Percentiles rank a stretch among this genome's conserved stretches.
phyloP scores from a whole-genome alignment of 768 basidiomycete species.

The Punctularia strigosozonata region DNA sequence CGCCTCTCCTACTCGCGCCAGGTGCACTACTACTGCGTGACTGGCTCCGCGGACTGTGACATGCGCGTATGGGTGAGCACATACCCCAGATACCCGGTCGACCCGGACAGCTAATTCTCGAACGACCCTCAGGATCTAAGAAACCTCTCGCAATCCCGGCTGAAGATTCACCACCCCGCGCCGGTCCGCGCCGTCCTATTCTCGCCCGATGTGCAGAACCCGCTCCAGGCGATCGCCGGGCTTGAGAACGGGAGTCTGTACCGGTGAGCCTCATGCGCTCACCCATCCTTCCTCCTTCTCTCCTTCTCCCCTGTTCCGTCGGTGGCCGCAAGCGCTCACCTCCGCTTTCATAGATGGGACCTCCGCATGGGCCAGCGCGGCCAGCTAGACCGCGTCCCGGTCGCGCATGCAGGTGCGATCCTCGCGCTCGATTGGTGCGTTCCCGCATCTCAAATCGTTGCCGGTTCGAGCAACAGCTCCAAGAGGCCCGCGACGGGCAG shows the following conservation, averaged over 20 bases:
- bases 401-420: slow-evolving; percentile 65
- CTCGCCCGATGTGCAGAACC: slow-evolving; percentile 52
- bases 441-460: slow-evolving; percentile 16
- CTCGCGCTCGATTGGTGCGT: slow-evolving; percentile 65
- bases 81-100: not conserved
- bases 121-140: slow-evolving; percentile 47
- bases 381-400: slow-evolving; percentile 55
- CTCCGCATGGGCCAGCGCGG: slow-evolving; percentile 68
- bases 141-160: slow-evolving; percentile 53
- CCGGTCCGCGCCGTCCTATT: slow-evolving; percentile 61
- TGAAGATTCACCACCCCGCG: slow-evolving; percentile 60
- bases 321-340: not conserved
- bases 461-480: slow-evolving; percentile 5
- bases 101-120: not conserved
- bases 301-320: slow-evolving; percentile 1
- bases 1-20: slow-evolving; percentile 56
- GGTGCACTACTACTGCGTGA: slow-evolving; percentile 62
- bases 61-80: slow-evolving; percentile 64
- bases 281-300: not conserved
- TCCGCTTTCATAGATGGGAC: slow-evolving; percentile 47
- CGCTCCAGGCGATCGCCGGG: slow-evolving; percentile 58
- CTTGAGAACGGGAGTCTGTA: slow-evolving; percentile 63
- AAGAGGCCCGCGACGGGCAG: too few relatives aligned
- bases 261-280: slow-evolving; percentile 23
- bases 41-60: slow-evolving; percentile 72